Evolutionary conservation across 2,329 filamentous ascomycete species (phyloP).

Genomic region (Ustilaginoidea virens): DNA sequence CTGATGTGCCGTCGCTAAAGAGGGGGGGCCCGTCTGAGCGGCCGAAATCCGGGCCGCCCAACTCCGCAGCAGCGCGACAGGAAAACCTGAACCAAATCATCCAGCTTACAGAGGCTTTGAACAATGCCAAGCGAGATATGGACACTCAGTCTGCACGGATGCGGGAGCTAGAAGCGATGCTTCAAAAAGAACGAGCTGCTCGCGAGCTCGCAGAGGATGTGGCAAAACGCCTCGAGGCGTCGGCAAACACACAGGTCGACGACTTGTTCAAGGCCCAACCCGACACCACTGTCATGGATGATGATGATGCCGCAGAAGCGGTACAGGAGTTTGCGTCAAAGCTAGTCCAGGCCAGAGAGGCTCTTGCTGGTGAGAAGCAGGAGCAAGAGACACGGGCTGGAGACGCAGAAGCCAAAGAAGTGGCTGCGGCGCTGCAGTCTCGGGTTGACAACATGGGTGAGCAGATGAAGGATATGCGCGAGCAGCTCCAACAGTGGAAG

Average conservation of each 20-base stretch:
- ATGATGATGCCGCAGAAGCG: slow-evolving; percentile 9
- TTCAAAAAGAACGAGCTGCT: slow-evolving; percentile 66
- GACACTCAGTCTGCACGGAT: slow-evolving; percentile 69
- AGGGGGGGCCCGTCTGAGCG: slow-evolving; percentile 60
- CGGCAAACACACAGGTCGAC: slow-evolving; percentile 20
- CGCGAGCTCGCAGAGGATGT: slow-evolving; percentile 74
- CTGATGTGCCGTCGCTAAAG: slow-evolving; percentile 62
- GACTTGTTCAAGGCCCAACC: slow-evolving; percentile 11
- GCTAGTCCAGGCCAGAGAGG: neutral
- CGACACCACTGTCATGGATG: slow-evolving; percentile 11
- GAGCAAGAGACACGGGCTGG: neutral
- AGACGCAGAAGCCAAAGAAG: slow-evolving; percentile 9
- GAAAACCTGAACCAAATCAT: slow-evolving; percentile 59
- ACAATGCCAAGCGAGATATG: slow-evolving; percentile 71
- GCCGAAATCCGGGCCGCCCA: slow-evolving; percentile 39
- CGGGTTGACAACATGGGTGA: slow-evolving; percentile 61
- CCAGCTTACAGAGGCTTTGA: slow-evolving; percentile 71
- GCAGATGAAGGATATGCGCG: slow-evolving; percentile 69
- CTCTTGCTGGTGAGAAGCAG: neutral
- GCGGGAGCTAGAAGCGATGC: slow-evolving; percentile 57
- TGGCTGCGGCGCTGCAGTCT: slow-evolving; percentile 32
- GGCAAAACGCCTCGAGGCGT: slow-evolving; percentile 52
- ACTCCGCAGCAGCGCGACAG: slow-evolving; percentile 42
- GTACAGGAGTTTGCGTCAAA: neutral
- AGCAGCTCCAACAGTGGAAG: slow-evolving; percentile 65